Conservation (phyloP, 1,284 basidiomycete species). For the Lentinula novae-zelandiae region DNA sequence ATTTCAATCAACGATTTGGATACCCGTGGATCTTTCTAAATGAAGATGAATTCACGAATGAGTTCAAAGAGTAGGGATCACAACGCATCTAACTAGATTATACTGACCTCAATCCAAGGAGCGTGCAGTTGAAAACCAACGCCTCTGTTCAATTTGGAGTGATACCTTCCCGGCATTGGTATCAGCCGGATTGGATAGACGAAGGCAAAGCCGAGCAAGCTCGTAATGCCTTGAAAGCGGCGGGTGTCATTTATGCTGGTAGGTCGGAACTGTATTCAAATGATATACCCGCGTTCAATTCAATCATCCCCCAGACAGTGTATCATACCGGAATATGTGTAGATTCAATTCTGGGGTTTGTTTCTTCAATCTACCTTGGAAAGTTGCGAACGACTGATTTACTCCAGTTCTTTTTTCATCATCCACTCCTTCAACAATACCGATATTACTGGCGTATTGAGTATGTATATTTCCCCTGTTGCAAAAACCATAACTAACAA, state of each 20-base stretch:
- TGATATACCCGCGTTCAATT: slow-evolving; percentile 12
- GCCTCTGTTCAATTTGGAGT: slow-evolving; percentile 48
- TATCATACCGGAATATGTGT: slow-evolving; percentile 60
- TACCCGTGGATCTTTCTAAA: slow-evolving; percentile 79
- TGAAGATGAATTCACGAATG: slow-evolving; percentile 64
- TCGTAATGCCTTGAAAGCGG: slow-evolving; percentile 46
- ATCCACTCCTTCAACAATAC: slow-evolving; percentile 65
- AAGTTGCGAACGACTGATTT: slow-evolving; percentile 10
- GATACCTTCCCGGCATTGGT: slow-evolving; percentile 42
- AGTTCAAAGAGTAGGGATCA: slow-evolving; percentile 54
- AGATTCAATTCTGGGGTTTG: slow-evolving; percentile 42
- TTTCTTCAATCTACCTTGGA: slow-evolving; percentile 11
- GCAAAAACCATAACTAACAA: neutral
- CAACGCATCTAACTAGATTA: slow-evolving; percentile 12
- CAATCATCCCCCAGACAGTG: slow-evolving; percentile 22
- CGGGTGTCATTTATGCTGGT: slow-evolving; percentile 52
- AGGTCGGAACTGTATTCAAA: neutral
- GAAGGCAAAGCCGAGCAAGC: slow-evolving; percentile 49
- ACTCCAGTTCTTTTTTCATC: slow-evolving; percentile 61
- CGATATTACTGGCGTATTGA: slow-evolving; percentile 76
- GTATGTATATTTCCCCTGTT: slow-evolving; percentile 20
- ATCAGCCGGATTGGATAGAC: slow-evolving; percentile 64
- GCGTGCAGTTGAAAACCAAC: slow-evolving; percentile 19
- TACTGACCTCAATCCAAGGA: neutral
- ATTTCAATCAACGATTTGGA: slow-evolving; percentile 62